A percentile compares a stretch with the other conserved stretches of the same genome.
These are phyloP conservation scores for Cardiospermum halicacabum DNA, from an alignment of 345 rosid genomes.

Conservation along the genomic window DNA sequence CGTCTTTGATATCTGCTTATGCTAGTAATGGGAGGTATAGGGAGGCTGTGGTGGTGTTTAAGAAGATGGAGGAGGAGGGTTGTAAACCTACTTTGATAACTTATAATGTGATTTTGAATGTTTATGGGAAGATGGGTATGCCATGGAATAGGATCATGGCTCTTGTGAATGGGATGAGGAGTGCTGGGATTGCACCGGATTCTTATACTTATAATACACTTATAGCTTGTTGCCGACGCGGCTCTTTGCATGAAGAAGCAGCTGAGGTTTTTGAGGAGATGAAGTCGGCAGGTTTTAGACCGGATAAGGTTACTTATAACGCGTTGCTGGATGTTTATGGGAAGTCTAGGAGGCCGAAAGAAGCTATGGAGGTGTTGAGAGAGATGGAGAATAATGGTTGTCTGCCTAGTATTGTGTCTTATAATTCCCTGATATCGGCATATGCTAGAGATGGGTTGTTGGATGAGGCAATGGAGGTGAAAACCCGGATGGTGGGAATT, in stretches of 20 bases:
- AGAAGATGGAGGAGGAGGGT: constrained; percentile 87
- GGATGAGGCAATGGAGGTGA: constrained; percentile 75
- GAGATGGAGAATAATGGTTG: constrained; percentile 78
- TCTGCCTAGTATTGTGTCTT: constrained; percentile 65
- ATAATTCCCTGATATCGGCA: constrained; percentile 84
- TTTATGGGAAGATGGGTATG: constrained; percentile 95
- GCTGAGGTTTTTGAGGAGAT: constrained; percentile 63
- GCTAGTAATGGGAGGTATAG: constrained; percentile 73
- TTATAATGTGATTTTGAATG: constrained; percentile 77
- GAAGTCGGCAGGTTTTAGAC: constrained; percentile 66
- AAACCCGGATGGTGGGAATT: constrained; percentile 58
- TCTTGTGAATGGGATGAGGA: constrained; percentile 63
- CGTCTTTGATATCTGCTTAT: constrained; percentile 70
- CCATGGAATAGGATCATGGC: constrained; percentile 75
- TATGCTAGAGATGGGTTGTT: constrained; percentile 73
- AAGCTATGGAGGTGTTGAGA: constrained; percentile 74
- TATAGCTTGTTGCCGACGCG: constrained; percentile 79
- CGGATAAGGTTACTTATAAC: constrained; percentile 81
- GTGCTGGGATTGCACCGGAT: constrained; percentile 55
- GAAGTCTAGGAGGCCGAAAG: constrained; percentile 76
- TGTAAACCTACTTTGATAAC: constrained; percentile 78
- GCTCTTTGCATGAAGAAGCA: constrained; percentile 81
- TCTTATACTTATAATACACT: constrained; percentile 81
- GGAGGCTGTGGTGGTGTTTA: constrained; percentile 67
- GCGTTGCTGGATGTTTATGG: constrained; percentile 85